phyloP scores from a whole-genome alignment of 169 alveolate genomes.

The Plasmodium knowlesi region DNA sequence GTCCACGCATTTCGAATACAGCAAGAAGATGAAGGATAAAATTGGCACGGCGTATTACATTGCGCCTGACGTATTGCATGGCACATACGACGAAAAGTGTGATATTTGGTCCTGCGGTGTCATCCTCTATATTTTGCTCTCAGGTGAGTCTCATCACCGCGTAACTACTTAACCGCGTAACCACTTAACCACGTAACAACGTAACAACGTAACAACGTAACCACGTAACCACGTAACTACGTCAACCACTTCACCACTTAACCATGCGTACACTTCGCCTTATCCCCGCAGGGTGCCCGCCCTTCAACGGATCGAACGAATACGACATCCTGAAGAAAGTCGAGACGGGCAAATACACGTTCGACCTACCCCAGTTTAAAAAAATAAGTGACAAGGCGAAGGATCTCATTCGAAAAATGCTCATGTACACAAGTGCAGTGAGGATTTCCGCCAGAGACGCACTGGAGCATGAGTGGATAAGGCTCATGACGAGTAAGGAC shows the following conservation, averaged over 20 bases:
- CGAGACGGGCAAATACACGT: constrained; percentile 88
- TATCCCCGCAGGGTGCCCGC: constrained; percentile 87
- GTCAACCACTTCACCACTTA: too few species aligned
- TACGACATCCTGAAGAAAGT: constrained; percentile 91
- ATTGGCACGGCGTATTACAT: constrained; percentile 96
- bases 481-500: constrained; percentile 82
- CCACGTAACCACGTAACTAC: too few species aligned
- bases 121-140: constrained; percentile 89
- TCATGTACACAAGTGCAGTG: constrained; percentile 88
- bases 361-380: constrained; percentile 87
- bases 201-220: too few species aligned
- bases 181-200: not conserved
- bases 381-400: constrained; percentile 90
- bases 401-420: constrained; percentile 89
- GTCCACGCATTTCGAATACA: constrained; percentile 90
- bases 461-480: constrained; percentile 92
- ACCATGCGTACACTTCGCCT: not conserved
- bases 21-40: constrained; percentile 92
- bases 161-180: too few species aligned
- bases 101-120: constrained; percentile 94
- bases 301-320: constrained; percentile 91
- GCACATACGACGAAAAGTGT: constrained; percentile 92
- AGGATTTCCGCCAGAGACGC: constrained; percentile 88
- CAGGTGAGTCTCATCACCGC: constrained; percentile 76
- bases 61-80: constrained; percentile 93